phyloP scores from a whole-genome alignment of 2,329 filamentous ascomycete genomes.

The Claviceps maximensis region DNA sequence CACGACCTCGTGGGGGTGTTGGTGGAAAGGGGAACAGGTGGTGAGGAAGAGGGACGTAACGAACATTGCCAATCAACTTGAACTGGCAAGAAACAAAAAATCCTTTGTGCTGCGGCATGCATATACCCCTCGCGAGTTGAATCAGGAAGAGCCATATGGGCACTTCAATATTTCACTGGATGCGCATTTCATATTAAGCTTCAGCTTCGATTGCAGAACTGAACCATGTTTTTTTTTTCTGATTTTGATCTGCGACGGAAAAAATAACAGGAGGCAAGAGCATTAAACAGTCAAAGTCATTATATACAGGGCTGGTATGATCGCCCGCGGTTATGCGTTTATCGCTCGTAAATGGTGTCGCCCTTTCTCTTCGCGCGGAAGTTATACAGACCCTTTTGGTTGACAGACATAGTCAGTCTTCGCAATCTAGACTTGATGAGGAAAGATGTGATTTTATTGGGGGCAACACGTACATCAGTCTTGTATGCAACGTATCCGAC shows the following conservation, averaged over 20 bases:
- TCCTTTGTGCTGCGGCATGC: neutral
- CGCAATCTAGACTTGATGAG: neutral
- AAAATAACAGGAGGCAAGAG: neutral
- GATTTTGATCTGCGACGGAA: slow-evolving; percentile 12
- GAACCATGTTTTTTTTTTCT: slow-evolving; percentile 6
- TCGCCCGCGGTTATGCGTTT: slow-evolving; percentile 14
- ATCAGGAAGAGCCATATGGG: neutral
- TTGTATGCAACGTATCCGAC: slow-evolving; percentile 61
- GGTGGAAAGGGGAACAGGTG: slow-evolving; percentile 15
- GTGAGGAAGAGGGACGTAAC: slow-evolving; percentile 7
- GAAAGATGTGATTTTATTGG: neutral
- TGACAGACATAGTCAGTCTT: slow-evolving; percentile 11
- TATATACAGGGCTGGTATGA: slow-evolving; percentile 27
- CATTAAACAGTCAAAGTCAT: slow-evolving; percentile 7
- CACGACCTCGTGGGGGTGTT: slow-evolving; percentile 14
- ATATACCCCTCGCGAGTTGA: slow-evolving; percentile 18
- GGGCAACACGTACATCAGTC: slow-evolving; percentile 65
- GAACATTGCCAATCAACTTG: neutral
- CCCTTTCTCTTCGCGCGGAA: slow-evolving; percentile 79
- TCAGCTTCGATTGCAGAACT: neutral
- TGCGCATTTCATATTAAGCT: neutral
- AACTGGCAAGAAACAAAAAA: neutral
- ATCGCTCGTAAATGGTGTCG: slow-evolving; percentile 74
- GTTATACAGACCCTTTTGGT: slow-evolving; percentile 65
- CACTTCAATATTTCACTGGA: neutral